Percentiles rank a stretch among this genome's conserved stretches.
phyloP scores from a whole-genome alignment of 257 asterid species.

The Lycium ferocissimum region DNA sequence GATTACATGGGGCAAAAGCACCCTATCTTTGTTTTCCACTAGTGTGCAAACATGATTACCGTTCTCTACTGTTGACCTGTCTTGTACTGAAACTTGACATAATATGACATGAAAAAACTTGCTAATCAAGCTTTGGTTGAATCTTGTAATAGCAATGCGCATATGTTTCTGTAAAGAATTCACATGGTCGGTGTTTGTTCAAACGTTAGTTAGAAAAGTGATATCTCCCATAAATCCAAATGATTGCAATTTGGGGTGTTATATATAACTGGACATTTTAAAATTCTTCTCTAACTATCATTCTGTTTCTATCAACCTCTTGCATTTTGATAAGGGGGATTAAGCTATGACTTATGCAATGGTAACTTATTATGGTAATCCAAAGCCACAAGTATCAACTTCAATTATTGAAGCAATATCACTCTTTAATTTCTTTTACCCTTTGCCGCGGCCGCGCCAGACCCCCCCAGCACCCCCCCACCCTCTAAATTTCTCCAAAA shows the following conservation, averaged over 20 bases:
- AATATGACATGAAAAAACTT: slow-evolving; percentile 14
- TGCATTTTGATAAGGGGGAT: background rate
- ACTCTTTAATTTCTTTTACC: background rate
- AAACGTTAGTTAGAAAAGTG: background rate
- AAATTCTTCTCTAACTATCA: background rate
- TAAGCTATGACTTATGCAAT: background rate
- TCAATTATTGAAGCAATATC: background rate
- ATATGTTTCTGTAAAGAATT: background rate
- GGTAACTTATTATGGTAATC: background rate
- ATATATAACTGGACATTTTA: background rate
- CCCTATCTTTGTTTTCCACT: slow-evolving; percentile 25
- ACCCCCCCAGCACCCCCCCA: too few species aligned
- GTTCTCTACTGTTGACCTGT: background rate
- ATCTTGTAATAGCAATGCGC: background rate
- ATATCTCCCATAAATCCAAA: background rate
- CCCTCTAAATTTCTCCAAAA: too few species aligned
- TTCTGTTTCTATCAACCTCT: slow-evolving; percentile 15
- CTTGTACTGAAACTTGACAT: background rate
- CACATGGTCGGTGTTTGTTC: slow-evolving; percentile 1
- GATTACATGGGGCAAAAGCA: slow-evolving; percentile 25
- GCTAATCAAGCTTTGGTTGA: slow-evolving; percentile 14
- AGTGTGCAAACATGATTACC: slow-evolving; percentile 1
- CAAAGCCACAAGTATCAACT: background rate
- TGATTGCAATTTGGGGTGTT: slow-evolving; percentile 14
- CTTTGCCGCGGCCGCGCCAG: too few species aligned